Conservation (phyloP, 2,329 filamentous ascomycete genomes). For the Penicillium sp. region DNA sequence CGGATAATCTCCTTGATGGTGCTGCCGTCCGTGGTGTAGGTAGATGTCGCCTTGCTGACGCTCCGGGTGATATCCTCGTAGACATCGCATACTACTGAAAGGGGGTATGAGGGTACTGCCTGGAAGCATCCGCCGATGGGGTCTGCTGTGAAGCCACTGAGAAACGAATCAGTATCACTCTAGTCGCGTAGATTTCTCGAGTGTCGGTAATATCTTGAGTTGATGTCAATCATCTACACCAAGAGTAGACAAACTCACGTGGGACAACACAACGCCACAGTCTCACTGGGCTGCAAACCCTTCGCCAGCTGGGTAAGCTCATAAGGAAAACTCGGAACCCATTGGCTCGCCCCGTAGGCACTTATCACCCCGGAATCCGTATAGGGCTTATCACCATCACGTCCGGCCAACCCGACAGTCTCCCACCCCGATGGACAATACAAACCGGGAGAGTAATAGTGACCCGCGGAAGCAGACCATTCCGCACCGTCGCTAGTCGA, state of each 20-base stretch:
- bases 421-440: background rate
- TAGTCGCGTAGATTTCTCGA: no score
- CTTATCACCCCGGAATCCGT: background rate
- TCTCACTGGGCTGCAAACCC: background rate
- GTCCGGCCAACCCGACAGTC: background rate
- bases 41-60: background rate
- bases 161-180: background rate
- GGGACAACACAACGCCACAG: conserved; percentile 1
- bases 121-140: background rate
- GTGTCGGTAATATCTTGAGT: background rate
- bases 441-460: conserved; percentile 1
- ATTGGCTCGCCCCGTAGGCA: background rate
- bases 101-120: background rate
- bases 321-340: background rate
- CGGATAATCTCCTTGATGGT: background rate
- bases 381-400: background rate
- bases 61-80: background rate
- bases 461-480: background rate
- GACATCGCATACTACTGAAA: background rate
- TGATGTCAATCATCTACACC: no score
- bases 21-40: background rate
- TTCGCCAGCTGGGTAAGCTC: background rate
- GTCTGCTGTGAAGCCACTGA: background rate
- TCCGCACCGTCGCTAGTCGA: background rate
- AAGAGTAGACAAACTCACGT: background rate